Percentiles rank a stretch among this genome's conserved stretches.
Evolutionary conservation across 2,329 filamentous ascomycete species (phyloP).

Genomic region (Fusarium tanahbumbuense): DNA sequence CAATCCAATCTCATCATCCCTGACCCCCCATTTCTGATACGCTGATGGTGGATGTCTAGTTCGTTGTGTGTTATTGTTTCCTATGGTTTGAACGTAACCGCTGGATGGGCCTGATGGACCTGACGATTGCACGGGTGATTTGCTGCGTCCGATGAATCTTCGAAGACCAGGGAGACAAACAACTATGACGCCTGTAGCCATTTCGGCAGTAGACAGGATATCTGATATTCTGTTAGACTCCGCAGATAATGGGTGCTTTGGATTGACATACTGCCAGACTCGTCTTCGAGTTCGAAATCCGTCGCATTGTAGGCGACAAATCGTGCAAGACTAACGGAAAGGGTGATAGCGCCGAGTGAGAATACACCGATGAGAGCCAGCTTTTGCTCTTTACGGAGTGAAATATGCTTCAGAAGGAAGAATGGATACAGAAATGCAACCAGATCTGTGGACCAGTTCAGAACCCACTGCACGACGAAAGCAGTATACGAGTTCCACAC

Average conservation of each 20-base stretch:
- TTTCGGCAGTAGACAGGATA: slow-evolving; percentile 4
- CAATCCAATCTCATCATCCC: slow-evolving; percentile 20
- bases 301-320: slow-evolving; percentile 23
- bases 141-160: slow-evolving; percentile 9
- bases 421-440: slow-evolving; percentile 14
- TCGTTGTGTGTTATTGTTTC: background rate
- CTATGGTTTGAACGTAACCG: slow-evolving; percentile 1
- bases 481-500: slow-evolving; percentile 19
- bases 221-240: background rate
- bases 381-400: slow-evolving; percentile 12
- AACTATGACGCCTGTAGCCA: slow-evolving; percentile 17
- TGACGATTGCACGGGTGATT: slow-evolving; percentile 3
- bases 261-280: slow-evolving; percentile 6
- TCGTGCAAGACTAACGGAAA: slow-evolving; percentile 6
- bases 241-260: fast-evolving
- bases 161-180: slow-evolving; percentile 16
- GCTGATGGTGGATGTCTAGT: background rate
- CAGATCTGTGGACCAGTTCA: slow-evolving; percentile 16
- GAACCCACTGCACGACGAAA: slow-evolving; percentile 13
- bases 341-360: slow-evolving; percentile 12
- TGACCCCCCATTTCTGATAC: slow-evolving; percentile 13
- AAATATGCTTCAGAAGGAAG: slow-evolving; percentile 16
- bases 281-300: slow-evolving; percentile 17
- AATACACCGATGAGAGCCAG: slow-evolving; percentile 15
- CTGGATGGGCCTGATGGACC: background rate